Evolutionary conservation across 352 stramenopile species (phyloP), one percentile per base, ranked within the genome.

Genomic region (Phytopythium sindhum): DNA sequence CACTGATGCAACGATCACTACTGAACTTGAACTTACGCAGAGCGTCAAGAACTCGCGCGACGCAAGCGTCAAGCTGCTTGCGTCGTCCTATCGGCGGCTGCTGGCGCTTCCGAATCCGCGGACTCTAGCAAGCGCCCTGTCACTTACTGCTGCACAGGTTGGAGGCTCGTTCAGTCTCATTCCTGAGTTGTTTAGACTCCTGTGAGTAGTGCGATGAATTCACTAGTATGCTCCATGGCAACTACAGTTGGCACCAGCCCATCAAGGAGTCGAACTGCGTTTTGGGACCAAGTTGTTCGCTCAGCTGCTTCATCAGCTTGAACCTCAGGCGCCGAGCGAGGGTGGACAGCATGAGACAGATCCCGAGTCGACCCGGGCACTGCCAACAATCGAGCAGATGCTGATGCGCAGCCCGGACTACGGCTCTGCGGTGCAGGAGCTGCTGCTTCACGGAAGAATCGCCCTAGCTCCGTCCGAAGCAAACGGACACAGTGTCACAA

Each of bases 231-330:
- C 17, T 37, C 7, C 57, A 56, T 56, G 24, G 0, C 29, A 24
- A n/a, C 10, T 57, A 47, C 60, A 95, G 70, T 55, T 95, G 42
- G 86, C 86, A 8, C 83, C 86, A 17, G 67, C 84, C 0, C 78
- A 93, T 52, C 72, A 88, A 54, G 84, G 86, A 21, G 70, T 92
- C 21, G 84, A 95, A 68, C 69, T 95, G 19, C 84, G 81, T 11
- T 91, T 95, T 47, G 78, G 76, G 15, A 63, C 74, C 60, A 89
- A 88, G 51, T 80, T 64, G 57, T 92, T 93, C 54, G 74, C 74
- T 9, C 66, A 78, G 3, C 70, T 93, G 44, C 55, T 95, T 11
- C 65, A 77, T 21, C 74, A 81, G 51, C 61, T 89, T 10, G 58
- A 78, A 12, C 44, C 31, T 42, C 29, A 66, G 29, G 29, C 59